Evolutionary conservation across 1,284 basidiomycete species (phyloP).

Genomic region (Grifola frondosa): DNA sequence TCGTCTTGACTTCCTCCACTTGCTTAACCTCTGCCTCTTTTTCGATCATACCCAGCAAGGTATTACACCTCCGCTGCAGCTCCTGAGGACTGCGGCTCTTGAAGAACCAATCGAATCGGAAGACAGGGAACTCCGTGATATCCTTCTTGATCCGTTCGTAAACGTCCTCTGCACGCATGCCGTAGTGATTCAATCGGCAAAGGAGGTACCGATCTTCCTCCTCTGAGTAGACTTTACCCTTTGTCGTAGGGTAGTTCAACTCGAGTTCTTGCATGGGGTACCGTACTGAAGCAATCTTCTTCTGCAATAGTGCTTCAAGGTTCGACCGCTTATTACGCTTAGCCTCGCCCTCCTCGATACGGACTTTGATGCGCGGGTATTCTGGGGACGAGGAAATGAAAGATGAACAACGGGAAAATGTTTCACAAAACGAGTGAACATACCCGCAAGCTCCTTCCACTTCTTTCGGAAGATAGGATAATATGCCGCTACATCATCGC

Average conservation of each 20-base stretch:
- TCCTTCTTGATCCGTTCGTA: slow-evolving; percentile 97
- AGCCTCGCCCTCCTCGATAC: slow-evolving; percentile 82
- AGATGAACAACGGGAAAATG: neutral
- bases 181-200: slow-evolving; percentile 89
- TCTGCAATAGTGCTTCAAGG: slow-evolving; percentile 72
- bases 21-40: slow-evolving; percentile 77
- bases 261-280: slow-evolving; percentile 96
- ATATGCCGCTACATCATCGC: slow-evolving; percentile 82
- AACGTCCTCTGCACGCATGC: slow-evolving; percentile 88
- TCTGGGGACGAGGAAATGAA: slow-evolving; percentile 43
- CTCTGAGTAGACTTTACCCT: slow-evolving; percentile 94
- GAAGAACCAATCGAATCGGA: slow-evolving; percentile 99
- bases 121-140: slow-evolving; percentile 94
- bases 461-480: slow-evolving; percentile 88
- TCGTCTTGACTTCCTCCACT: slow-evolving; percentile 66
- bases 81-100: slow-evolving; percentile 93
- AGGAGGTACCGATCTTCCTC: slow-evolving; percentile 97
- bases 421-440: slow-evolving; percentile 27
- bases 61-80: slow-evolving; percentile 87
- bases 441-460: slow-evolving; percentile 83
- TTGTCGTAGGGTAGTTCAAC: slow-evolving; percentile 91
- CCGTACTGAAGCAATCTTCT: slow-evolving; percentile 79
- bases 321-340: slow-evolving; percentile 87
- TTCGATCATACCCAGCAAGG: slow-evolving; percentile 87
- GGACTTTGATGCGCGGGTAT: slow-evolving; percentile 77